Percentiles rank a stretch among this genome's conserved stretches.
Evolutionary conservation across 2,329 filamentous ascomycete species (phyloP).

Genomic region (Phoma sp.): DNA sequence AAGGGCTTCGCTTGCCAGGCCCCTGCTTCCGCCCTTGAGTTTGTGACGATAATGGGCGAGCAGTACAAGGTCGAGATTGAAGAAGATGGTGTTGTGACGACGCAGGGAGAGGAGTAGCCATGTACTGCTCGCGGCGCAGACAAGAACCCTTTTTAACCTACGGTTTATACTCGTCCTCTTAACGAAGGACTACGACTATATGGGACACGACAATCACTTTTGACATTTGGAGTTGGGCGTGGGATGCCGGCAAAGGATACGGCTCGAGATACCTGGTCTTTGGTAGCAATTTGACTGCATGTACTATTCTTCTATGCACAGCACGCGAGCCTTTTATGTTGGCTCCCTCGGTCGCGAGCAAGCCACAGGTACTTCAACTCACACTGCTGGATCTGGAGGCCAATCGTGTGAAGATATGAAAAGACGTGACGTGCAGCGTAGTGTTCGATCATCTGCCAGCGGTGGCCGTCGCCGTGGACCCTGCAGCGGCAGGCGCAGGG

Average conservation of each 20-base stretch:
- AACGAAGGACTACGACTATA: not conserved
- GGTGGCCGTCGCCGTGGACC: slow-evolving; percentile 6
- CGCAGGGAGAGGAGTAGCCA: slow-evolving; percentile 32
- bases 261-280: slow-evolving; percentile 7
- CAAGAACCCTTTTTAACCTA: not conserved
- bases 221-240: not conserved
- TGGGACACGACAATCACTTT: not conserved
- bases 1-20: slow-evolving; percentile 82
- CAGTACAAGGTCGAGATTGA: slow-evolving; percentile 73
- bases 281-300: too few relatives aligned
- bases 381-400: not conserved
- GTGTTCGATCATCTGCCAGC: not conserved
- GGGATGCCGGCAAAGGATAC: slow-evolving; percentile 1
- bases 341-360: too few relatives aligned
- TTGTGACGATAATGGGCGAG: slow-evolving; percentile 68
- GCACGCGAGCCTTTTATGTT: too few relatives aligned
- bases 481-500: slow-evolving; percentile 13
- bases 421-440: not conserved
- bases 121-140: not conserved
- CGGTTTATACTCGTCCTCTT: not conserved
- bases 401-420: not conserved
- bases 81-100: slow-evolving; percentile 73
- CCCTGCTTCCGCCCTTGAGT: slow-evolving; percentile 72
- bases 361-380: too few relatives aligned
- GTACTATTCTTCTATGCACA: too few relatives aligned